Percentiles rank a stretch among this genome's conserved stretches.
Evolutionary conservation across 139 green algal genomes (phyloP).

Genomic region (Volvox africanus): DNA sequence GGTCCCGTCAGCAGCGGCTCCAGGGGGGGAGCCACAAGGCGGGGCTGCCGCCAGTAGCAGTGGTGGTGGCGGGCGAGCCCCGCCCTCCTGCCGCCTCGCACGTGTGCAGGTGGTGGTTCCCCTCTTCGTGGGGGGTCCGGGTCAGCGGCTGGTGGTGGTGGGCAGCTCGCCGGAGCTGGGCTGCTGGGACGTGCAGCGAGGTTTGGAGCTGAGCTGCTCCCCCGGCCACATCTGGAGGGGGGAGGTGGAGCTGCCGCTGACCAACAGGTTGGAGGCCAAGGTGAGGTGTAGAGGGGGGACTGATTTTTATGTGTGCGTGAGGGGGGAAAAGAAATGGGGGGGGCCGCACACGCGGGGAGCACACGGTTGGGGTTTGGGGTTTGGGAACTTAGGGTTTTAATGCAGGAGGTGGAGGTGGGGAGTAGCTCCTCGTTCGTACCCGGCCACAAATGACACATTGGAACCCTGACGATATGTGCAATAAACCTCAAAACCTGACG

Average conservation of each 20-base stretch:
- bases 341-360: background rate
- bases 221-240: conserved; percentile 42
- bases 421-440: no score
- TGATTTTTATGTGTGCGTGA: background rate
- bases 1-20: background rate
- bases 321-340: background rate
- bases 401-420: no score
- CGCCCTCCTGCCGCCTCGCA: background rate
- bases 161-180: conserved; percentile 31
- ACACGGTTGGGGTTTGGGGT: background rate
- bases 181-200: conserved; percentile 34
- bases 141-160: conserved; percentile 44
- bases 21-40: background rate
- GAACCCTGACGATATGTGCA: no score
- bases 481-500: no score
- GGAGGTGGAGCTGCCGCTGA: conserved; percentile 48
- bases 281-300: background rate
- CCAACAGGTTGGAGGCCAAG: conserved; percentile 34
- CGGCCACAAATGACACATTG: no score
- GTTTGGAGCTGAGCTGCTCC: conserved; percentile 34
- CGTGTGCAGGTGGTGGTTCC: conserved; percentile 45
- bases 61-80: background rate
- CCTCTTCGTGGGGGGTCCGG: conserved; percentile 30
- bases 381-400: no score
- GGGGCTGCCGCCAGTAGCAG: background rate